These are phyloP conservation scores for Solanum lignicaule DNA, from an alignment of 257 asterid species.

Conservation along the genomic window DNA sequence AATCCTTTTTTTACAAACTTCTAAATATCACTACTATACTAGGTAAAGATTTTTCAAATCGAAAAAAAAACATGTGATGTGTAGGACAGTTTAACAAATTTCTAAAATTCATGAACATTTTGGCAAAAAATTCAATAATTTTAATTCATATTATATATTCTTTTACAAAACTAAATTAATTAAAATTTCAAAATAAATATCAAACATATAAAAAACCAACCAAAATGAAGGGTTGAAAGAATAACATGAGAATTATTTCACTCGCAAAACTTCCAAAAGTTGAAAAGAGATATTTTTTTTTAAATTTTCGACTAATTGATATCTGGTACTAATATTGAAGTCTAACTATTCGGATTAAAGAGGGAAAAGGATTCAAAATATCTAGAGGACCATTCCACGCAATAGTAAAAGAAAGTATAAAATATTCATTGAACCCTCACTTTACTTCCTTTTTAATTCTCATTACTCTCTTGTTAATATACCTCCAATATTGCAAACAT, in stretches of 20 bases:
- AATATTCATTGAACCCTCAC: neutral
- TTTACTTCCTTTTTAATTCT: neutral
- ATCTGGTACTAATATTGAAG: too few species aligned
- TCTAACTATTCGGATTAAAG: neutral
- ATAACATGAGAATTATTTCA: neutral
- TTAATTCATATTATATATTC: neutral
- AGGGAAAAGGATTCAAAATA: neutral
- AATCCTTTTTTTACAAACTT: neutral
- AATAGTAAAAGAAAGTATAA: neutral
- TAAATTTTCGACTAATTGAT: accelerated
- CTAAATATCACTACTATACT: neutral
- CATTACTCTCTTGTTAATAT: neutral
- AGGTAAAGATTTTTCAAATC: neutral
- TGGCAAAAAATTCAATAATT: neutral
- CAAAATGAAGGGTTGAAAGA: neutral
- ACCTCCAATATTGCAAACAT: neutral
- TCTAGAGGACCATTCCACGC: neutral
- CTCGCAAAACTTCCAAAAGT: too few species aligned
- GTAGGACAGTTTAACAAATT: neutral
- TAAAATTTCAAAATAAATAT: neutral
- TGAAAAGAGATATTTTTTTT: neutral
- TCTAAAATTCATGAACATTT: neutral
- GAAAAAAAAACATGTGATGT: neutral
- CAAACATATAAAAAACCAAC: neutral
- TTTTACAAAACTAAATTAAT: neutral